A percentile compares a stretch with the other conserved stretches of the same genome.
These are phyloP conservation scores for Grammothele lineata DNA, from an alignment of 768 basidiomycete genomes.

Conservation along the genomic window DNA sequence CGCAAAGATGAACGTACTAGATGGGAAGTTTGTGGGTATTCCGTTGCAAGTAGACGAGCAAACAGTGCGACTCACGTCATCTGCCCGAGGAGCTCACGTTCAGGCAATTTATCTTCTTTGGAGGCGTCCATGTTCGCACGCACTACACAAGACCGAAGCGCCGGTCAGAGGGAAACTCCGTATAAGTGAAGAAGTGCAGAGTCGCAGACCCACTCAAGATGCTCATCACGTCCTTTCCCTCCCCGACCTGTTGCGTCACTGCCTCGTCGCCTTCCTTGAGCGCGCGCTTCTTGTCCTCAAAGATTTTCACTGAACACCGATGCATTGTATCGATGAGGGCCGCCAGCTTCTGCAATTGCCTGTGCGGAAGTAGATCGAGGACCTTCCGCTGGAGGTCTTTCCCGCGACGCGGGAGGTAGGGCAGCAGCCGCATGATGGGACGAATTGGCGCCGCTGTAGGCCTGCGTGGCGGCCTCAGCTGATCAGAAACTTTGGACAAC, in stretches of 20 bases:
- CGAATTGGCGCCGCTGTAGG: neutral
- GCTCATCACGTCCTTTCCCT: slow-evolving; percentile 47
- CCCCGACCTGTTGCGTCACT: slow-evolving; percentile 20
- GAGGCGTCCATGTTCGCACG: slow-evolving; percentile 16
- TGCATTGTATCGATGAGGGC: slow-evolving; percentile 1
- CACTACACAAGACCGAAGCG: slow-evolving; percentile 8
- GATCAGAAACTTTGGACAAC: no score
- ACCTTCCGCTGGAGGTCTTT: neutral
- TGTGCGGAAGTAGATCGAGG: slow-evolving; percentile 1
- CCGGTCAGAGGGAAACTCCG: neutral
- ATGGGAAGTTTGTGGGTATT: no score
- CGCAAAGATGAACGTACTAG: slow-evolving; percentile 31
- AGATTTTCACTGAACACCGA: slow-evolving; percentile 20
- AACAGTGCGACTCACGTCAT: slow-evolving; percentile 11
- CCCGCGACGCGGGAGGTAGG: neutral
- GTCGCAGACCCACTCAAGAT: slow-evolving; percentile 35
- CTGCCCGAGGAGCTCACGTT: slow-evolving; percentile 19
- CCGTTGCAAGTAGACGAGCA: neutral
- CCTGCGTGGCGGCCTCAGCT: neutral
- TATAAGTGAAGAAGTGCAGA: neutral
- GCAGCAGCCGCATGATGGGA: neutral
- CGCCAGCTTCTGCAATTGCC: neutral
- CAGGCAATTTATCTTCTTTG: slow-evolving; percentile 14
- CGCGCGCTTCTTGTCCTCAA: slow-evolving; percentile 27
- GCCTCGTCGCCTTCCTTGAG: slow-evolving; percentile 23